Conservation (phyloP, 176 grass and related monocot genomes). For the Themeda triandra region DNA sequence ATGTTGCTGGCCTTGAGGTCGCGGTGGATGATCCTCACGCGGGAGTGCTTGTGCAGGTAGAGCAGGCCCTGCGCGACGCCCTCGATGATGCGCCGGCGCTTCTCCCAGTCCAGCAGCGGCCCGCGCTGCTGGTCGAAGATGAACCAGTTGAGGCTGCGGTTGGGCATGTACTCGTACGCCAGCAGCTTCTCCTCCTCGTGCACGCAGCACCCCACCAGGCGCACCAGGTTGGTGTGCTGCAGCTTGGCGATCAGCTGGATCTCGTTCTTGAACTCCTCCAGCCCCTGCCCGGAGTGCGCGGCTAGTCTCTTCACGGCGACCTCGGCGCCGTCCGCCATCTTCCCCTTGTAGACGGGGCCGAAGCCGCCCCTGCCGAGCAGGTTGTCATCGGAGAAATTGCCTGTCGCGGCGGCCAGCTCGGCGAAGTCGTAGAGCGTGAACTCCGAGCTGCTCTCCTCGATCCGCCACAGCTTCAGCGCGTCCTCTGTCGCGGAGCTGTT, state of each 20-base stretch:
- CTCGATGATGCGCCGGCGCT: conserved; percentile 29
- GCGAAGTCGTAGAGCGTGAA: conserved; percentile 47
- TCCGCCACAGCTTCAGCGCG: conserved; percentile 47
- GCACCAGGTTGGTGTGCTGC: conserved; percentile 69
- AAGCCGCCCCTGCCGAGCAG: conserved; percentile 55
- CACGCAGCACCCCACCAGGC: conserved; percentile 48
- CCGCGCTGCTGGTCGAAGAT: conserved; percentile 42
- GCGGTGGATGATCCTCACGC: conserved; percentile 43
- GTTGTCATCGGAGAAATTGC: conserved; percentile 36
- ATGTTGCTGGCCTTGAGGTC: conserved; percentile 59
- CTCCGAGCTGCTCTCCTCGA: conserved; percentile 50
- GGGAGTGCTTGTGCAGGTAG: conserved; percentile 52
- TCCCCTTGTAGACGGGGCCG: conserved; percentile 57
- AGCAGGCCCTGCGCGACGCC: conserved; percentile 48
- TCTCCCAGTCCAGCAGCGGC: conserved; percentile 17
- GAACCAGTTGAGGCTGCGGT: conserved; percentile 57
- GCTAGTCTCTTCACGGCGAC: conserved; percentile 59
- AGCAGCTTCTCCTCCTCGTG: conserved; percentile 67
- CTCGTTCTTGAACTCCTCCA: conserved; percentile 66
- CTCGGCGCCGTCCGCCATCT: conserved; percentile 17
- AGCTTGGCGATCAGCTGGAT: conserved; percentile 61
- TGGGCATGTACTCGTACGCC: conserved; percentile 65
- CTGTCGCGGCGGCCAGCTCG: conserved; percentile 31
- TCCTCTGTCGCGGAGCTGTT: conserved; percentile 42
- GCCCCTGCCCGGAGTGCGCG: conserved; percentile 35